Evolutionary conservation across 75 land plant genomes (phyloP), one percentile per base, ranked within the genome.

Genomic region (Azolla pinnata): DNA sequence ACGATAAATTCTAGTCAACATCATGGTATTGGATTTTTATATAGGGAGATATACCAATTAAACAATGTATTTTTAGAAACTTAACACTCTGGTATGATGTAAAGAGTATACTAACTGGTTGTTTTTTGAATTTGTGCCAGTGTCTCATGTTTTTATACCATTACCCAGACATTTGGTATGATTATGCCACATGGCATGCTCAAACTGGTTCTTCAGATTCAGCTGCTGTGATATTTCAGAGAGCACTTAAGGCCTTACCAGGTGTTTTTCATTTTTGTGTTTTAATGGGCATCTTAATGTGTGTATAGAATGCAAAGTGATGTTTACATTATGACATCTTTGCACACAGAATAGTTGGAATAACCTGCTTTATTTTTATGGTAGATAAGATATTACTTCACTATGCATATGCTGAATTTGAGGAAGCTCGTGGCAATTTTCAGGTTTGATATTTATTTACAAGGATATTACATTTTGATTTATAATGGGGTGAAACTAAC

Each of bases 131-230:
- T 48, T 51, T 56, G 47, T 75, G 58, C 16, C 86, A 95, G 99
- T 95, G 99, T 62, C 81, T 95, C 53, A 86, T 95, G 99, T 84
- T 81, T 70, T 56, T 95, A 48, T 95, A 95, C 63, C 99, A 95
- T 68, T 90, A 90, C 65, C 91, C 99, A 66, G 99, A 95, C 68
- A 72, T 95, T 62, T 95, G 99, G 99, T 90, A 90, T 81, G 88
- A 90, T 48, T 90, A 86, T 84, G 99, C 99, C 34, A 79, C 76
- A 44, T 95, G 99, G 99, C 86, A 83, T 77, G 85, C 82, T 54
- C 79, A 72, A 59, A 78, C 60, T 78, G 88, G 88, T 12, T 76
- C 97, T 30, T 51, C 64, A 32, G 91, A 90, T 62, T 66, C 90
- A 75, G 97, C 97, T 38, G 71, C 73, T 38, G 85, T 84, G 71